phyloP scores from a whole-genome alignment of 805 yeast species.

The Kuraishia cidri region DNA sequence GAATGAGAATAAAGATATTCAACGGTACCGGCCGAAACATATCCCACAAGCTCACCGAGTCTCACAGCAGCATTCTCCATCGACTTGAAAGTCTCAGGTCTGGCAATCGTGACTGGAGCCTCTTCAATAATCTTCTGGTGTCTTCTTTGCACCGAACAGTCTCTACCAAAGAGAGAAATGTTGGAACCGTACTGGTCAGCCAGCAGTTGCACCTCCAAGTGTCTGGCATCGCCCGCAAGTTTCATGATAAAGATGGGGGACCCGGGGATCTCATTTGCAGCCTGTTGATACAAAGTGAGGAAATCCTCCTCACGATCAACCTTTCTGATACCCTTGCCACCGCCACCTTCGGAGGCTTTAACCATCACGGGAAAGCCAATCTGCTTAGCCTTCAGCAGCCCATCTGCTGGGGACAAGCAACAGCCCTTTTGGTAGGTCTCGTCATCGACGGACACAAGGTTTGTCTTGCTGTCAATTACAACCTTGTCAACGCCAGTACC shows the following conservation, averaged over 20 bases:
- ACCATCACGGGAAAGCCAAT: conserved; percentile 99
- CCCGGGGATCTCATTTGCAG: conserved; percentile 96
- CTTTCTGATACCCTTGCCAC: conserved; percentile 99
- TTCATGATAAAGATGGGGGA: conserved; percentile 98
- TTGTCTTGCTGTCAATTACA: conserved; percentile 52
- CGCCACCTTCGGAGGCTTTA: conserved; percentile 99
- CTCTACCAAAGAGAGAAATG: conserved; percentile 96
- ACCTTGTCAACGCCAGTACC: conserved; percentile 95
- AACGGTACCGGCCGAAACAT: conserved; percentile 98
- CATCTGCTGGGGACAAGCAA: conserved; percentile 80
- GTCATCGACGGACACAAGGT: conserved; percentile 84
- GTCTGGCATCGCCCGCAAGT: conserved; percentile 96
- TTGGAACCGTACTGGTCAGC: conserved; percentile 99
- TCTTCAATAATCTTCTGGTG: conserved; percentile 98
- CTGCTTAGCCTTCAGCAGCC: conserved; percentile 70
- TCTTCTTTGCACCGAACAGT: conserved; percentile 99
- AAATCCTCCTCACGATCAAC: conserved; percentile 83
- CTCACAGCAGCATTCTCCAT: conserved; percentile 99
- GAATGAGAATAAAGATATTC: conserved; percentile 93
- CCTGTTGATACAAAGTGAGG: conserved; percentile 73
- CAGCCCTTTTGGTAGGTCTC: conserved; percentile 84
- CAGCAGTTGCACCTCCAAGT: conserved; percentile 92
- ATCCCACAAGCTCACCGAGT: conserved; percentile 93
- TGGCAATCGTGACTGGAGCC: conserved; percentile 97
- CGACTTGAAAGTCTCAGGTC: conserved; percentile 68